Percentiles rank a stretch among this genome's conserved stretches.
phyloP scores from a whole-genome alignment of 1,284 basidiomycete genomes.

The Heimioporus punctisporus region DNA sequence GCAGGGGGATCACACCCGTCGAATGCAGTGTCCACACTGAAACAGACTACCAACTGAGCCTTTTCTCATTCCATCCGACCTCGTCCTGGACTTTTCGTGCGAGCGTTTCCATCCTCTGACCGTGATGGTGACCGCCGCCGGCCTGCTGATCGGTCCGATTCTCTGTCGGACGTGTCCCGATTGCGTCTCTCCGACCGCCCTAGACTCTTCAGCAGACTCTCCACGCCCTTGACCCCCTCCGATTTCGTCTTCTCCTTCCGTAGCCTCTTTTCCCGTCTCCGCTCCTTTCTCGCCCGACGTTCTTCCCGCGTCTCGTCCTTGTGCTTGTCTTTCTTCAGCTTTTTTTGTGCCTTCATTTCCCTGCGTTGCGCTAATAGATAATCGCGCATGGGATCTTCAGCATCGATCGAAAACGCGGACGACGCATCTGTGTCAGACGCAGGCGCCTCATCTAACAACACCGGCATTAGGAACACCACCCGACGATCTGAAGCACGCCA shows the following conservation, averaged over 20 bases:
- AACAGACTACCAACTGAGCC: no score
- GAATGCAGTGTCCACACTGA: no score
- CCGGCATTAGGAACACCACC: constrained; percentile 3
- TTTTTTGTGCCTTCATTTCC: constrained; percentile 67
- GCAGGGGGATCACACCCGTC: no score
- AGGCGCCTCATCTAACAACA: constrained; percentile 47
- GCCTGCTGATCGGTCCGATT: constrained; percentile 10
- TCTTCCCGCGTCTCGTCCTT: constrained; percentile 83
- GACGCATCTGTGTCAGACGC: constrained; percentile 67
- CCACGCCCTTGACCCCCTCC: constrained; percentile 44
- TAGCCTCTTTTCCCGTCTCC: constrained; percentile 60
- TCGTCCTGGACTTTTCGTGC: constrained; percentile 17
- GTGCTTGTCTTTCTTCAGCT: constrained; percentile 56
- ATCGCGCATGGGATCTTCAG: constrained; percentile 98
- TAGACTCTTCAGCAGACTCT: constrained; percentile 43
- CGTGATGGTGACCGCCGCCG: constrained; percentile 17
- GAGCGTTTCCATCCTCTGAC: constrained; percentile 6
- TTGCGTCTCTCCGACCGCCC: constrained; percentile 8
- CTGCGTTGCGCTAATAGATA: constrained; percentile 76
- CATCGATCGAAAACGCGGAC: constrained; percentile 78
- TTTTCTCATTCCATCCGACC: constrained; percentile 5
- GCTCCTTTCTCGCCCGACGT: constrained; percentile 65
- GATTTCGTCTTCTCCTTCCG: constrained; percentile 46
- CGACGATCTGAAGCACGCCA: constrained; percentile 13
- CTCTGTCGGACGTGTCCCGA: constrained; percentile 7